Percentiles rank a stretch among this genome's conserved stretches.
These are phyloP conservation scores for Populus tomentosa DNA, from an alignment of 441 rosid genomes.

Conservation along the genomic window DNA sequence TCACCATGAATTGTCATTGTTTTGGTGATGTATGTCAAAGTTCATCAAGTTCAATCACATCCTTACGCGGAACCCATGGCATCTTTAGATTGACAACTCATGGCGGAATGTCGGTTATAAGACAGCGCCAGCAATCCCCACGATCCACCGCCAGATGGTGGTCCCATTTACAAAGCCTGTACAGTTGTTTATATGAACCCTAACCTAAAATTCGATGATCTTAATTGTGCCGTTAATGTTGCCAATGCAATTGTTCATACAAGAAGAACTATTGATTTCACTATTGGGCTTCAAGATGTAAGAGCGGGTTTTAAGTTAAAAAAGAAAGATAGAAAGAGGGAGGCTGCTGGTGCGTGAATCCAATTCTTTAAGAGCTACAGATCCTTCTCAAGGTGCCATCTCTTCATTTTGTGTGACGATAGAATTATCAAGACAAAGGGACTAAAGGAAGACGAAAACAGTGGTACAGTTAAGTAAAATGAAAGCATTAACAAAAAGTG, in stretches of 20 bases:
- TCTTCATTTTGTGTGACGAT: too few species aligned
- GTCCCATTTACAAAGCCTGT: conserved; percentile 78
- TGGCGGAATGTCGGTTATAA: conserved; percentile 86
- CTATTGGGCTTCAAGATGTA: neutral
- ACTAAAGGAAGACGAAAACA: neutral
- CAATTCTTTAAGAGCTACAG: neutral
- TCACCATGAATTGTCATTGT: neutral
- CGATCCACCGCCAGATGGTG: conserved; percentile 70
- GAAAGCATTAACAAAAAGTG: neutral
- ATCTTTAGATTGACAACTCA: conserved; percentile 91
- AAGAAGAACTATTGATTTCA: neutral
- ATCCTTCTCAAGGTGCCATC: neutral
- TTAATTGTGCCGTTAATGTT: conserved; percentile 52
- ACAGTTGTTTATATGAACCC: conserved; percentile 91
- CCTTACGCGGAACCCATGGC: conserved; percentile 57
- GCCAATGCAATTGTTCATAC: neutral
- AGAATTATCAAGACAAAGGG: too few species aligned
- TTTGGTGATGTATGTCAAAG: neutral
- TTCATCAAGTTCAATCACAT: neutral
- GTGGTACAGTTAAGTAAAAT: neutral
- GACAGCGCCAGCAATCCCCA: conserved; percentile 77
- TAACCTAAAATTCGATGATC: conserved; percentile 51
- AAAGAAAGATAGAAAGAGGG: neutral
- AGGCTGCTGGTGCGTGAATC: neutral
- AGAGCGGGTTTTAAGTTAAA: neutral